A percentile compares a stretch with the other conserved stretches of the same genome.
Evolutionary conservation across 805 yeast species (phyloP).

Genomic region (Novakomyces olei): DNA sequence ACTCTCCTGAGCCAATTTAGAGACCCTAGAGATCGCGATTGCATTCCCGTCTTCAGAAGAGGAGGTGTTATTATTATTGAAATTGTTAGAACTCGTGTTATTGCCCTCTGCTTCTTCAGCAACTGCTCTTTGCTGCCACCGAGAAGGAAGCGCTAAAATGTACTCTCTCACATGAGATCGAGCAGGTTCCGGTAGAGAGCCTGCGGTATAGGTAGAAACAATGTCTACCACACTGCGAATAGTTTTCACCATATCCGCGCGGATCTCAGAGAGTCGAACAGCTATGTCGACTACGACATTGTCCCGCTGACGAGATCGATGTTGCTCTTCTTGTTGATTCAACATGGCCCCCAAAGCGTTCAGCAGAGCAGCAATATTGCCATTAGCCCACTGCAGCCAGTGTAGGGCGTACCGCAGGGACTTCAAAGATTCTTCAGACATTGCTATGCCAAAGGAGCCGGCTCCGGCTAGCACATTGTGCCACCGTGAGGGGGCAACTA

Average conservation of each 20-base stretch:
- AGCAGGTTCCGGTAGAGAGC: slow-evolving; percentile 53
- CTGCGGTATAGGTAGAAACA: slow-evolving; percentile 66
- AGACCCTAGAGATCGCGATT: slow-evolving; percentile 50
- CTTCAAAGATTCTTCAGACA: slow-evolving; percentile 51
- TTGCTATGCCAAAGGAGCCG: slow-evolving; percentile 18
- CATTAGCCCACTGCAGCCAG: slow-evolving; percentile 58
- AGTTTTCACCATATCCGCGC: slow-evolving; percentile 67
- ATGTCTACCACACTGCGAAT: slow-evolving; percentile 72
- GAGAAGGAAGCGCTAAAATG: slow-evolving; percentile 48
- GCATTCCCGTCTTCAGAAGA: slow-evolving; percentile 20
- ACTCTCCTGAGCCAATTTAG: slow-evolving; percentile 72
- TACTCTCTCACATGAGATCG: slow-evolving; percentile 62
- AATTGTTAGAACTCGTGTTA: not conserved
- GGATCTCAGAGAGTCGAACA: slow-evolving; percentile 21
- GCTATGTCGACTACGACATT: not conserved
- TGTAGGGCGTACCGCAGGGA: slow-evolving; percentile 61
- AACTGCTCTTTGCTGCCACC: slow-evolving; percentile 41
- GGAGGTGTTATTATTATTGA: slow-evolving; percentile 3
- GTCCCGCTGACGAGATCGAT: slow-evolving; percentile 9
- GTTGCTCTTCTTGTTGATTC: slow-evolving; percentile 10
- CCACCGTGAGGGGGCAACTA: slow-evolving; percentile 6
- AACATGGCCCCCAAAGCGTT: slow-evolving; percentile 19
- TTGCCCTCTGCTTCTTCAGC: slow-evolving; percentile 10
- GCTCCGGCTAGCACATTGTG: slow-evolving; percentile 9
- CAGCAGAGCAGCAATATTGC: slow-evolving; percentile 46